Percentiles rank a stretch among this genome's conserved stretches.
These are phyloP conservation scores for Cicer yamashitae DNA, from an alignment of 306 rosid genomes.

Conservation along the genomic window DNA sequence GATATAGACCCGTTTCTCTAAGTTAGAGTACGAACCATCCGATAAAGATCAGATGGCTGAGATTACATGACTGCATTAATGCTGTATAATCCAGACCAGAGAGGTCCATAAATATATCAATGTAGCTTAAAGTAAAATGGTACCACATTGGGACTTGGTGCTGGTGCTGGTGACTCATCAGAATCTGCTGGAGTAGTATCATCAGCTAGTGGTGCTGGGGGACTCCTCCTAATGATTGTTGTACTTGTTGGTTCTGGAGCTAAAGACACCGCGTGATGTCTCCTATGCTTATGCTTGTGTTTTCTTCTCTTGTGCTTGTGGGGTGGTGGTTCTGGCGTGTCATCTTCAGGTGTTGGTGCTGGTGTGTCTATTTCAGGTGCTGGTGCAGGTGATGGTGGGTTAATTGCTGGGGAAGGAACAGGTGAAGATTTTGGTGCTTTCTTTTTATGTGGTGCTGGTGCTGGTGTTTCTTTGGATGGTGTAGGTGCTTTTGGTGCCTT, in stretches of 20 bases:
- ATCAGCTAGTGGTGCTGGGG: constrained; percentile 81
- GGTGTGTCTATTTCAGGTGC: constrained; percentile 49
- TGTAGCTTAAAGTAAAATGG: neutral
- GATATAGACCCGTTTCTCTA: no score
- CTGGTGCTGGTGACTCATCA: constrained; percentile 74
- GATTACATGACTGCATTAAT: neutral
- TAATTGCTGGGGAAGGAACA: constrained; percentile 56
- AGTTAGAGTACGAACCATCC: neutral
- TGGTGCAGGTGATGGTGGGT: constrained; percentile 67
- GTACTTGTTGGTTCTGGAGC: constrained; percentile 69
- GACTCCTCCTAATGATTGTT: constrained; percentile 55
- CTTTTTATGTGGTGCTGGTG: constrained; percentile 67
- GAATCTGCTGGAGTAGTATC: constrained; percentile 55
- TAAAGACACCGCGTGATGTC: constrained; percentile 55
- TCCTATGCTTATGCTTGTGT: constrained; percentile 60
- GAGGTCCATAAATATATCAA: neutral
- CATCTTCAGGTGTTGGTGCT: constrained; percentile 55
- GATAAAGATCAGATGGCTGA: neutral
- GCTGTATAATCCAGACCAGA: neutral
- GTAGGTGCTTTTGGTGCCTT: constrained; percentile 63
- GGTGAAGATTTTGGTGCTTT: constrained; percentile 59
- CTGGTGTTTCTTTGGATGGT: constrained; percentile 58
- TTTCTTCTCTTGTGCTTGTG: constrained; percentile 66
- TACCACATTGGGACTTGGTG: constrained; percentile 77
- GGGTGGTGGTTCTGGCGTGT: constrained; percentile 62